Conservation (phyloP, 1,284 basidiomycete species). For the Ustanciosporium gigantosporum region DNA sequence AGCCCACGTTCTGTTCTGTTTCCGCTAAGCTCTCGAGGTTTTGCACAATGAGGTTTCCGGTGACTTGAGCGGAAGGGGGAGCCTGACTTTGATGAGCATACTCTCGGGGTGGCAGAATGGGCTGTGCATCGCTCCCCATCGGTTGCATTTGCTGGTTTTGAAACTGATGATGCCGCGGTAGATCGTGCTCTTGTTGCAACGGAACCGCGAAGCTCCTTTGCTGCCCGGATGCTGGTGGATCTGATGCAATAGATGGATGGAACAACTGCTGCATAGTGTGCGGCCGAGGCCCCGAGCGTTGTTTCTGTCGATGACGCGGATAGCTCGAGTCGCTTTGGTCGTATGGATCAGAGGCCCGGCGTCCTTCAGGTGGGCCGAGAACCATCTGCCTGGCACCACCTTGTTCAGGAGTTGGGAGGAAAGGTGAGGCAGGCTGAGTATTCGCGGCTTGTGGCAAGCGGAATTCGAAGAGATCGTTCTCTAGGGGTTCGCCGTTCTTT, state of each 20-base stretch:
- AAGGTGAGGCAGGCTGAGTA: background rate
- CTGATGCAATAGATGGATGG: no score
- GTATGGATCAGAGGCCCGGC: background rate
- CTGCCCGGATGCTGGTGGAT: no score
- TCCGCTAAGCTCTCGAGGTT: background rate
- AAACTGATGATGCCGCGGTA: background rate
- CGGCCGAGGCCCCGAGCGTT: background rate
- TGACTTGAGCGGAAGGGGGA: background rate
- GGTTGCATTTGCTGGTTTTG: background rate
- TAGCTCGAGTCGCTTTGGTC: no score
- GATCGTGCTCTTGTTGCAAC: background rate
- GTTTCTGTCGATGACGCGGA: no score
- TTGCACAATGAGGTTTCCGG: background rate
- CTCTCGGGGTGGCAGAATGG: background rate
- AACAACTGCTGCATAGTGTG: background rate
- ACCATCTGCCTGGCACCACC: no score
- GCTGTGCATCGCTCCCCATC: background rate
- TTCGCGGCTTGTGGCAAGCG: conserved; percentile 13
- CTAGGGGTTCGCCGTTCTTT: conserved; percentile 41
- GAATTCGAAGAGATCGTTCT: conserved; percentile 25
- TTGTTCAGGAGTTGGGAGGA: no score
- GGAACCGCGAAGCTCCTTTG: no score
- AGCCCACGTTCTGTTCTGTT: no score
- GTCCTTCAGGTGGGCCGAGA: background rate
- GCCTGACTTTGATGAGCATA: no score